A percentile compares a stretch with the other conserved stretches of the same genome.
These are phyloP conservation scores for Eimeria acervulina DNA, from an alignment of 169 alveolate genomes.

Conservation along the genomic window DNA sequence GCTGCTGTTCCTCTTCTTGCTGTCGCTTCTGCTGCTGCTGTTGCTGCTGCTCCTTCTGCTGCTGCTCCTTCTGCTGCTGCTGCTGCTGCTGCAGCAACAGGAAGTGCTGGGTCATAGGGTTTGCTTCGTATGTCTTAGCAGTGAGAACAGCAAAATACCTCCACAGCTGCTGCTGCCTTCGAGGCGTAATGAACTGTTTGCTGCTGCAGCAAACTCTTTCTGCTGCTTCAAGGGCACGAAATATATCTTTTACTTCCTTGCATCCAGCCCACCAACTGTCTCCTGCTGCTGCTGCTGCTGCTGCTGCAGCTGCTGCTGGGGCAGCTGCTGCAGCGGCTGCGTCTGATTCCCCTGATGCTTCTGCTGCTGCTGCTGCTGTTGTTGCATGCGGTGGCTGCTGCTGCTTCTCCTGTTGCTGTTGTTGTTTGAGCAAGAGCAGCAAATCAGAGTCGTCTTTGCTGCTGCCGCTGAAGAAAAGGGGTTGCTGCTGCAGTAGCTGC, in stretches of 20 bases:
- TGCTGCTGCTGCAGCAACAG: slow-evolving; percentile 41
- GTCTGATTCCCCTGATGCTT: too few species aligned
- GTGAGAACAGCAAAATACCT: not conserved
- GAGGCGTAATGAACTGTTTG: slow-evolving; percentile 1
- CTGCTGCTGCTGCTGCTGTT: too few species aligned
- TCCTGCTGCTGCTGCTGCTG: too few species aligned
- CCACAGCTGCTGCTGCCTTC: slow-evolving; percentile 60
- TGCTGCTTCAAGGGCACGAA: not conserved
- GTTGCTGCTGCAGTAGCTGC: too few species aligned
- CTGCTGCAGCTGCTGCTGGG: too few species aligned
- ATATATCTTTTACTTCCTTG: not conserved
- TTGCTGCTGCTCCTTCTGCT: too few species aligned
- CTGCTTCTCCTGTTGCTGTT: too few species aligned
- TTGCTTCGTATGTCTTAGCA: not conserved
- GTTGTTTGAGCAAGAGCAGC: not conserved
- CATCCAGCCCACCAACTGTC: slow-evolving; percentile 31
- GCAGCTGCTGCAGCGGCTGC: too few species aligned
- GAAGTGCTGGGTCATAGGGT: slow-evolving; percentile 4
- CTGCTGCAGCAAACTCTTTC: slow-evolving; percentile 54
- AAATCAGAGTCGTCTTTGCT: not conserved
- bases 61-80: not conserved
- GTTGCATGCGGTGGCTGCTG: too few species aligned
- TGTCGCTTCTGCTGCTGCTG: too few species aligned
- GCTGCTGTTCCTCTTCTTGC: slow-evolving; percentile 1
- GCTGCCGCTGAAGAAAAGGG: not conserved